Conservation (phyloP, 2,329 filamentous ascomycete genomes). For the Thielaviopsis populi region DNA sequence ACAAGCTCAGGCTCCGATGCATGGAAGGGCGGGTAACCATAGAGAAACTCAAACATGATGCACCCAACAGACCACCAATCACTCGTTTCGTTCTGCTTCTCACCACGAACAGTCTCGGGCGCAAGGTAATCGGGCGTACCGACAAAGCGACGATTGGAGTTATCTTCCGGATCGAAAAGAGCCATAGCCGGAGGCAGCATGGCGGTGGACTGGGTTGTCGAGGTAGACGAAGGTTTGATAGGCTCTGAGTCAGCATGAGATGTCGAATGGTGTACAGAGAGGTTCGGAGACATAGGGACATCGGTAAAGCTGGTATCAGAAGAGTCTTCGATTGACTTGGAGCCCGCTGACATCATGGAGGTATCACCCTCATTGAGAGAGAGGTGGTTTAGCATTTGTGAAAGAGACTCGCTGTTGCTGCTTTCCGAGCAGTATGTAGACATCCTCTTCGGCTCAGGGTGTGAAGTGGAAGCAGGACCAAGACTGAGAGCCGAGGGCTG, state of each 20-base stretch:
- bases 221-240: conserved; percentile 23
- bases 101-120: conserved; percentile 88
- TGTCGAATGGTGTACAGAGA: conserved; percentile 24
- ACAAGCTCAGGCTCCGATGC: conserved; percentile 80
- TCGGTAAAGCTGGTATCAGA: conserved; percentile 37
- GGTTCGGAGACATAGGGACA: conserved; percentile 61
- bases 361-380: conserved; percentile 49
- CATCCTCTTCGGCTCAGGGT: conserved; percentile 31
- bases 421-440: conserved; percentile 82
- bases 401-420: conserved; percentile 71
- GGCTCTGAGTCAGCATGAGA: conserved; percentile 23
- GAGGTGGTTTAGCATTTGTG: conserved; percentile 67
- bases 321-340: conserved; percentile 46
- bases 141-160: conserved; percentile 83
- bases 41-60: conserved; percentile 92
- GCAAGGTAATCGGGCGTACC: conserved; percentile 95
- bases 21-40: conserved; percentile 86
- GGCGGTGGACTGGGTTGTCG: conserved; percentile 39
- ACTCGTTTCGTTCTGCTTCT: conserved; percentile 91
- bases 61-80: conserved; percentile 99
- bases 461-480: conserved; percentile 38
- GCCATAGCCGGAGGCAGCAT: conserved; percentile 89
- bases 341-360: conserved; percentile 27
- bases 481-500: conserved; percentile 92
- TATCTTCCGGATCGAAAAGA: conserved; percentile 64